phyloP scores from a whole-genome alignment of 306 rosid species.

The Elaeagnus macrophylla region DNA sequence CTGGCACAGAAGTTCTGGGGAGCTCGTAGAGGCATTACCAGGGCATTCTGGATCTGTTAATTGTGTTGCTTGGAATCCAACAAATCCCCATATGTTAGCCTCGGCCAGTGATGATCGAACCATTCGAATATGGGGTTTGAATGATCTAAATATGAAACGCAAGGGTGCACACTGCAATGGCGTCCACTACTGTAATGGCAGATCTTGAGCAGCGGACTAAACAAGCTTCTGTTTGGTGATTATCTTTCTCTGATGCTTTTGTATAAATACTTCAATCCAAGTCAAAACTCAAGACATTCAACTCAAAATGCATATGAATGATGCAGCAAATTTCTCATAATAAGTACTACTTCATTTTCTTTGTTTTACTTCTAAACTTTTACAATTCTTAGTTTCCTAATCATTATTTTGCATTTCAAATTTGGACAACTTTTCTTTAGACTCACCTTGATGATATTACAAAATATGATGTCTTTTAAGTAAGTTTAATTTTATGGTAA shows the following conservation, averaged over 20 bases:
- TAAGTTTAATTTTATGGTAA: too few relatives aligned
- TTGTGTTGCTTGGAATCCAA: conserved; percentile 56
- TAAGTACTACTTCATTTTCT: conserved; percentile 31
- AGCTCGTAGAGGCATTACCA: conserved; percentile 40
- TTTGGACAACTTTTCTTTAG: too few relatives aligned
- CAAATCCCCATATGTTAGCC: conserved; percentile 59
- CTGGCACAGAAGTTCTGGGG: conserved; percentile 52
- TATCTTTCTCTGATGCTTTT: conserved; percentile 44
- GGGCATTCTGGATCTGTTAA: conserved; percentile 72
- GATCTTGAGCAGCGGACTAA: conserved; percentile 20
- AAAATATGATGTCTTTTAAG: too few relatives aligned
- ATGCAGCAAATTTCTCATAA: conserved; percentile 42
- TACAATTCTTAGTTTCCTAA: too few relatives aligned
- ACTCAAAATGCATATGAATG: conserved; percentile 54
- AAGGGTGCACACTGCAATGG: conserved; percentile 40
- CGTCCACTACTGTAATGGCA: conserved; percentile 37
- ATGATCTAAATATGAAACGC: conserved; percentile 30
- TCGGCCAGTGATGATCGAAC: conserved; percentile 71
- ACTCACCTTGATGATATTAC: too few relatives aligned
- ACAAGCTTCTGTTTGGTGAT: too few relatives aligned
- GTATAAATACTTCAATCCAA: conserved; percentile 64
- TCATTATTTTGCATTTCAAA: background rate
- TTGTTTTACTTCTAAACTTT: background rate
- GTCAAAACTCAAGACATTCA: conserved; percentile 50
- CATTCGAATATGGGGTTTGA: conserved; percentile 60